Percentiles rank a stretch among this genome's conserved stretches.
Conservation (phyloP, 2,329 filamentous ascomycete species). For the Aspergillus glaucus region DNA sequence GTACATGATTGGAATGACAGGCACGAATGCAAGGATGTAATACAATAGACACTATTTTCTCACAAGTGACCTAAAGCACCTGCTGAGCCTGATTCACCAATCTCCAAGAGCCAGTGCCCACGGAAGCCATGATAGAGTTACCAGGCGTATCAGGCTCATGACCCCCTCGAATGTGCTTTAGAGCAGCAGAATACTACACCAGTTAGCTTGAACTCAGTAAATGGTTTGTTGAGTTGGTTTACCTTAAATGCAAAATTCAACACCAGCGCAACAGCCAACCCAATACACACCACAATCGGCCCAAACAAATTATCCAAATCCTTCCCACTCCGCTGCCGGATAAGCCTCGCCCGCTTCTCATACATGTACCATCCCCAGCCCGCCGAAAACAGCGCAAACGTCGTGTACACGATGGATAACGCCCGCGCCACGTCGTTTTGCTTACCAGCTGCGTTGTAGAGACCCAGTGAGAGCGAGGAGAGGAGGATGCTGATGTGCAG, state of each 20-base stretch:
- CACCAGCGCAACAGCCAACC: slow-evolving; percentile 69
- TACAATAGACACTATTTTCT: background rate
- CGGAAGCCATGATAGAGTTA: background rate
- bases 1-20: background rate
- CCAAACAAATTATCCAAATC: slow-evolving; percentile 89
- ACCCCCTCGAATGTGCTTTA: slow-evolving; percentile 3
- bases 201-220: slow-evolving; percentile 9
- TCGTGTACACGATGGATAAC: slow-evolving; percentile 77
- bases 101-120: background rate
- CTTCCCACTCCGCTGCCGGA: slow-evolving; percentile 76
- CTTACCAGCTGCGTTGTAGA: slow-evolving; percentile 82
- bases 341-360: slow-evolving; percentile 68
- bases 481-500: slow-evolving; percentile 89
- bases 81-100: background rate
- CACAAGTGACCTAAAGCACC: background rate
- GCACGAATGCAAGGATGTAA: background rate
- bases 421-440: slow-evolving; percentile 65
- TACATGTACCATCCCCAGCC: slow-evolving; percentile 85
- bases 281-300: slow-evolving; percentile 73
- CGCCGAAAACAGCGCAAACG: slow-evolving; percentile 75
- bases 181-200: slow-evolving; percentile 24
- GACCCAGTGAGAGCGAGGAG: slow-evolving; percentile 70
- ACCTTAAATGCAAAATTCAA: slow-evolving; percentile 83
- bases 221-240: slow-evolving; percentile 4
- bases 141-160: background rate